Conservation (phyloP, 371 early-diverging fungal species). For the Mucor racemosus region DNA sequence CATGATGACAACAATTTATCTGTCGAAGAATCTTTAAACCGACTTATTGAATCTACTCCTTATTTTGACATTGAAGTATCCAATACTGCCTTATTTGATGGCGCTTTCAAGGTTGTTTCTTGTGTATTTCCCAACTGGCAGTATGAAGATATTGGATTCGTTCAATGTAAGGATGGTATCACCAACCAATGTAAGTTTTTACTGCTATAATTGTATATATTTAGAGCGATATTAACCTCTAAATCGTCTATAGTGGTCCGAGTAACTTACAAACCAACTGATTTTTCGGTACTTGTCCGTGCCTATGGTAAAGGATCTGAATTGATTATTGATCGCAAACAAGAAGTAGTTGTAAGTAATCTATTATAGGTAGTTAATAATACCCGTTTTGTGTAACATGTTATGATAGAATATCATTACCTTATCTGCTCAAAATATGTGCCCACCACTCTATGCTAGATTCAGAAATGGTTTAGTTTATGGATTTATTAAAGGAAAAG, state of each 20-base stretch:
- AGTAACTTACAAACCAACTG: slow-evolving; percentile 67
- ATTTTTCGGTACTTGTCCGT: slow-evolving; percentile 79
- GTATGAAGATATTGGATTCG: slow-evolving; percentile 59
- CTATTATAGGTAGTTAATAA: background rate
- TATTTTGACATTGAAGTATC: slow-evolving; percentile 59
- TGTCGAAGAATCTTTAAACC: slow-evolving; percentile 28
- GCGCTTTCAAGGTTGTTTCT: slow-evolving; percentile 60
- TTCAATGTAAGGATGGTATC: slow-evolving; percentile 91
- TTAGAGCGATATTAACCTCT: background rate
- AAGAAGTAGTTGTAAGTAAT: slow-evolving; percentile 82
- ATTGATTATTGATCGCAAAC: slow-evolving; percentile 86
- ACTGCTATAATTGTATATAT: background rate
- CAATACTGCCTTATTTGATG: slow-evolving; percentile 65
- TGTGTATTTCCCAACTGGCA: slow-evolving; percentile 81
- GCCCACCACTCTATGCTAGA: slow-evolving; percentile 85
- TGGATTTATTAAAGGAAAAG: slow-evolving; percentile 84
- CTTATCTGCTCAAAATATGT: slow-evolving; percentile 71
- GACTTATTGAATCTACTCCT: slow-evolving; percentile 54
- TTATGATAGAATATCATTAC: slow-evolving; percentile 75
- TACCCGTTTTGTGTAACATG: slow-evolving; percentile 14
- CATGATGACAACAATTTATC: background rate
- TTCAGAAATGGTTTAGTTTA: slow-evolving; percentile 91
- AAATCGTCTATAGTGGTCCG: slow-evolving; percentile 64
- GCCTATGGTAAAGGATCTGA: slow-evolving; percentile 89
- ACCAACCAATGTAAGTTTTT: slow-evolving; percentile 82